phyloP scores from a whole-genome alignment of 441 rosid genomes.

The Rhodomyrtus psidioides region DNA sequence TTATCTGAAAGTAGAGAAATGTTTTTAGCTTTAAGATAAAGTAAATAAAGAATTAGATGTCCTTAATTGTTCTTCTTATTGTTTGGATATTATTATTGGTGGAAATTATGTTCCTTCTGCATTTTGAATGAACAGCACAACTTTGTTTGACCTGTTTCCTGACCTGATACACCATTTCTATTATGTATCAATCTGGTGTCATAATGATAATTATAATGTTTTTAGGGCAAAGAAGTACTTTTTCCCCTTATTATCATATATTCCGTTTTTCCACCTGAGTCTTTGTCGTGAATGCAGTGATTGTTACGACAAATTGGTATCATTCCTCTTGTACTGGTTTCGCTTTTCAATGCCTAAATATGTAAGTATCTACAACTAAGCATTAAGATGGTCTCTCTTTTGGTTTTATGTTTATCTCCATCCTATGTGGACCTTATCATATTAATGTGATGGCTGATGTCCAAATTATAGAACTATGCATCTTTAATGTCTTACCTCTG shows the following conservation, averaged over 20 bases:
- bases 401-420: neutral
- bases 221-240: neutral
- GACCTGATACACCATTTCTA: neutral
- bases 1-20: neutral
- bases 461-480: neutral
- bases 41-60: neutral
- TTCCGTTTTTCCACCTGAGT: neutral
- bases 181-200: neutral
- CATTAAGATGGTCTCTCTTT: neutral
- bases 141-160: neutral
- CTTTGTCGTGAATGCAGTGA: conserved; percentile 35
- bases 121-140: neutral
- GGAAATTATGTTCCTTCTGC: neutral
- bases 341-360: conserved; percentile 49
- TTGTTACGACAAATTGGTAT: conserved; percentile 70
- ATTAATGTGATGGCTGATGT: neutral
- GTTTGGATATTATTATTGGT: neutral
- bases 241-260: neutral
- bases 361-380: conserved; percentile 25
- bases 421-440: neutral
- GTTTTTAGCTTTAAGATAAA: neutral
- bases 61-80: neutral
- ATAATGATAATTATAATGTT: neutral
- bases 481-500: neutral
- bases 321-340: conserved; percentile 82